Conservation (phyloP, 306 rosid species). For the Prunus padus region DNA sequence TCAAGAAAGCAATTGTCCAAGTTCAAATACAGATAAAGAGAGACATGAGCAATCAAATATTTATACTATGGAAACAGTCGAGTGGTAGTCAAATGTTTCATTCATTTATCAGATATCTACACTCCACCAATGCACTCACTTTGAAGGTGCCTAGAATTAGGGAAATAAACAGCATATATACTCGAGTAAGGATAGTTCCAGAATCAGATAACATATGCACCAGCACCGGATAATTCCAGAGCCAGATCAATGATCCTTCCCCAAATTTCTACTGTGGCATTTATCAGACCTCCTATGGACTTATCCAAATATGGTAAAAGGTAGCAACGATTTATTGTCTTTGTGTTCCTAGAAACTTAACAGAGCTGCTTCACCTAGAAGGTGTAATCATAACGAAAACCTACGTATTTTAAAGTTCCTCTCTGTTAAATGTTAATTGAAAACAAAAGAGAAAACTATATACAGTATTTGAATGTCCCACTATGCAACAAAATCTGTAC, state of each 20-base stretch:
- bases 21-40: neutral
- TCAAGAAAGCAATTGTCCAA: neutral
- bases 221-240: neutral
- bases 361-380: neutral
- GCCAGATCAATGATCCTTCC: neutral
- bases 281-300: neutral
- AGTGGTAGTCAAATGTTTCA: slow-evolving; percentile 3
- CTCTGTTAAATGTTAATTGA: neutral
- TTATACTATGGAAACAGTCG: neutral
- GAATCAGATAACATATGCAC: too few species aligned
- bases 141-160: neutral
- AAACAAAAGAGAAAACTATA: too few species aligned
- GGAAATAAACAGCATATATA: neutral
- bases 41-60: neutral
- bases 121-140: neutral
- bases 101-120: neutral
- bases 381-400: neutral
- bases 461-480: neutral
- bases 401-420: neutral
- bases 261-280: neutral
- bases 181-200: neutral
- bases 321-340: neutral
- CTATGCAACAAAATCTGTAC: neutral
- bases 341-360: neutral
- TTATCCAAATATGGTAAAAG: neutral